Percentiles rank a stretch among this genome's conserved stretches.
phyloP scores from a whole-genome alignment of 1,139 yeast species.

The Schwanniomyces etchellsii region DNA sequence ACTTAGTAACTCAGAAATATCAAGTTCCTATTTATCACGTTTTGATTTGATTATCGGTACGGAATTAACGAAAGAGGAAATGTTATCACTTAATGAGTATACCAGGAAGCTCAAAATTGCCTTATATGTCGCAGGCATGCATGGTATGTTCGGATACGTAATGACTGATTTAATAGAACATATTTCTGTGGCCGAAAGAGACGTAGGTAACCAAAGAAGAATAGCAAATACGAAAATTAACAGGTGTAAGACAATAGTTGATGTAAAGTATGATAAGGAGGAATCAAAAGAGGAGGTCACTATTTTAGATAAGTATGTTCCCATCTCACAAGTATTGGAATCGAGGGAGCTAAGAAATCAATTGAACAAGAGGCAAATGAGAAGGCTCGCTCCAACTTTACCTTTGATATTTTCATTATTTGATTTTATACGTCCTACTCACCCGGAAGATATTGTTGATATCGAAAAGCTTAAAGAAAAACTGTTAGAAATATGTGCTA shows the following conservation, averaged over 20 bases:
- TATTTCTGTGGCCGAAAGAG: conserved; percentile 35
- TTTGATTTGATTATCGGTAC: conserved; percentile 78
- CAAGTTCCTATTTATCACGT: conserved; percentile 39
- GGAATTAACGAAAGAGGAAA: conserved; percentile 44
- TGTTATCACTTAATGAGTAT: conserved; percentile 40
- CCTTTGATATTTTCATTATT: conserved; percentile 60
- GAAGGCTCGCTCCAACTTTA: conserved; percentile 52
- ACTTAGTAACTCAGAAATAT: conserved; percentile 10
- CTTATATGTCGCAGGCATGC: conserved; percentile 61
- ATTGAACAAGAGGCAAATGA: conserved; percentile 50
- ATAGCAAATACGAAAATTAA: conserved; percentile 42
- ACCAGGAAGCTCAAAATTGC: conserved; percentile 58
- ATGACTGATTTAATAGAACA: conserved; percentile 74
- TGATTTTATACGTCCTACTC: conserved; percentile 25
- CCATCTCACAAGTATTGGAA: conserved; percentile 25
- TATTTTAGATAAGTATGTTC: conserved; percentile 48
- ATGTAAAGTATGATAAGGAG: conserved; percentile 27
- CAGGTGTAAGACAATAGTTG: conserved; percentile 45
- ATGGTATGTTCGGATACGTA: conserved; percentile 80
- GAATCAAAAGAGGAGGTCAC: conserved; percentile 48
- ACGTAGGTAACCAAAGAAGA: conserved; percentile 48
- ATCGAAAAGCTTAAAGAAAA: conserved; percentile 25
- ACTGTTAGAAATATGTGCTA: conserved; percentile 19
- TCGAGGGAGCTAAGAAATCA: conserved; percentile 37
- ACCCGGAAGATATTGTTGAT: conserved; percentile 22